These are phyloP conservation scores for Tolypocladium amazonense DNA, from an alignment of 2,329 filamentous ascomycete genomes.

Conservation along the genomic window DNA sequence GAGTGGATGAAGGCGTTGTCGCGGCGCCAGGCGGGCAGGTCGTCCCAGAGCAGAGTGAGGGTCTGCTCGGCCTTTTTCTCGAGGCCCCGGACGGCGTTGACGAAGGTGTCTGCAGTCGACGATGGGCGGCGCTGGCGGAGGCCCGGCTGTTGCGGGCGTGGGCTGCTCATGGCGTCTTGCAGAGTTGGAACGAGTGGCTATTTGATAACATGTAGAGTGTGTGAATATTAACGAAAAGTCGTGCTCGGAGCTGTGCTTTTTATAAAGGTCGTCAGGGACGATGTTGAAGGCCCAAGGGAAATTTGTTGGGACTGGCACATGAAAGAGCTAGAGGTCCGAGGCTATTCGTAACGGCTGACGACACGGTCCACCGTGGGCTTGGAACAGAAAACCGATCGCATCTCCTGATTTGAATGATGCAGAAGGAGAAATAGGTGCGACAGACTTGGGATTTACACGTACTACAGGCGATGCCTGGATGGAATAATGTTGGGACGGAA, in stretches of 20 bases:
- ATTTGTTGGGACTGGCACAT: background rate
- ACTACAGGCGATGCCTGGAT: background rate
- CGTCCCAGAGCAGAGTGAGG: slow-evolving; percentile 44
- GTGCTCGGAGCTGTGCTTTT: background rate
- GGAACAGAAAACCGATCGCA: background rate
- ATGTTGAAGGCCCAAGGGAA: background rate
- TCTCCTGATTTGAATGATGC: background rate
- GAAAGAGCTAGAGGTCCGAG: background rate
- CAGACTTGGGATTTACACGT: background rate
- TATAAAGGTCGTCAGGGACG: background rate
- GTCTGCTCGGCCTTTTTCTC: slow-evolving; percentile 29
- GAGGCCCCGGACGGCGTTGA: slow-evolving; percentile 16
- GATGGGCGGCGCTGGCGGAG: slow-evolving; percentile 17
- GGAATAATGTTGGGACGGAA: background rate
- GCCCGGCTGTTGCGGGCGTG: background rate
- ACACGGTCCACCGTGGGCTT: background rate
- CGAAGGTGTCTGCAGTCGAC: slow-evolving; percentile 13
- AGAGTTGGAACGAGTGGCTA: no score
- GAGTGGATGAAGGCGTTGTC: slow-evolving; percentile 46
- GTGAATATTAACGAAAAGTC: background rate
- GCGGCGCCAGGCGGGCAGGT: slow-evolving; percentile 47
- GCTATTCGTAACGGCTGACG: background rate
- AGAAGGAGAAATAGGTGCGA: background rate
- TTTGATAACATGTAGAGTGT: background rate
- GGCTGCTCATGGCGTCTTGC: background rate